Percentiles rank a stretch among this genome's conserved stretches.
Conservation (phyloP, 192 early-diverging fungal species). For the Coemansia sp. region DNA sequence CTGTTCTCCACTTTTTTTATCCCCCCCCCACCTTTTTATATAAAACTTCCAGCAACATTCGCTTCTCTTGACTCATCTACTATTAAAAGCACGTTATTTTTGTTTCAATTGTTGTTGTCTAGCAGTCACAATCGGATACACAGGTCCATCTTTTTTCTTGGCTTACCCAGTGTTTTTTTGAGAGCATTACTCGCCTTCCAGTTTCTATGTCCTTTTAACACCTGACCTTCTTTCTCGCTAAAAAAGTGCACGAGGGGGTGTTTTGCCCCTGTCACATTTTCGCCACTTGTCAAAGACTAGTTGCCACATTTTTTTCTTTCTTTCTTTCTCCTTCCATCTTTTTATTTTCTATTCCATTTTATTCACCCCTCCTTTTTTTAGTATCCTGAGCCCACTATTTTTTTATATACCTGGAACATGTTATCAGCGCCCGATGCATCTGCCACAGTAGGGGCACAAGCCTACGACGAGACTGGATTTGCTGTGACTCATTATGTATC, state of each 20-base stretch:
- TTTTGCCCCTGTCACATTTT: too few relatives aligned
- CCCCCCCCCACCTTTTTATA: not conserved
- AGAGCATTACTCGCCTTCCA: not conserved
- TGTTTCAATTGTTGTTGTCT: not conserved
- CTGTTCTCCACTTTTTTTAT: not conserved
- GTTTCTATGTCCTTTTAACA: not conserved
- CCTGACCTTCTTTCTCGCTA: not conserved
- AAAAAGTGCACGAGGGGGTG: not conserved
- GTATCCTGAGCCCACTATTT: too few relatives aligned
- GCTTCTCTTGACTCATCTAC: not conserved
- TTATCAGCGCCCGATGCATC: not conserved
- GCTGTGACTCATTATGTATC: slow-evolving; percentile 16
- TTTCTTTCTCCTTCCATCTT: not conserved
- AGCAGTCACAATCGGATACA: slow-evolving; percentile 7
- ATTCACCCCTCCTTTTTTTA: not conserved
- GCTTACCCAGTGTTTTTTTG: not conserved
- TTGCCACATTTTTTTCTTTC: not conserved
- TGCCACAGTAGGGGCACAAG: not conserved
- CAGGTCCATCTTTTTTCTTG: not conserved
- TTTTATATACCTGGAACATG: not conserved
- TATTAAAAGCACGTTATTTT: not conserved
- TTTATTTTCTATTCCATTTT: not conserved
- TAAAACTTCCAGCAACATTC: not conserved
- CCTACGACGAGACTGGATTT: slow-evolving; percentile 8
- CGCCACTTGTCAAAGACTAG: not conserved